phyloP scores from a whole-genome alignment of 192 early-diverging fungal species.

The Gigaspora rosea region DNA sequence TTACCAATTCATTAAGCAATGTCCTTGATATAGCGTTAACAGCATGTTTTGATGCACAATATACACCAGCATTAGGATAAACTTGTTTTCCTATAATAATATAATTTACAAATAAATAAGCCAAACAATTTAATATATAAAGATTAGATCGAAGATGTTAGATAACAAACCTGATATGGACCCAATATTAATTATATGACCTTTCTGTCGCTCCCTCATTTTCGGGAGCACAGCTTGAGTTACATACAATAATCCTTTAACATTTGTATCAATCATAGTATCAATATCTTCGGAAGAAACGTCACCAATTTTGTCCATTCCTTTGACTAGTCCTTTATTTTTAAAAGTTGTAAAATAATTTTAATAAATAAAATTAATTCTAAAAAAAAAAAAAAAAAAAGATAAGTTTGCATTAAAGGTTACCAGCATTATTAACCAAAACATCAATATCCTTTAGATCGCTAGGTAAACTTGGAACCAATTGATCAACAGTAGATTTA shows the following conservation, averaged over 20 bases:
- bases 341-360: background rate
- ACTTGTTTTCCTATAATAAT: constrained; percentile 45
- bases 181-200: constrained; percentile 85
- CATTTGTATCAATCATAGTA: constrained; percentile 85
- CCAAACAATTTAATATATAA: no score
- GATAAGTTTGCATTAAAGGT: background rate
- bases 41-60: constrained; percentile 84
- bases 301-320: constrained; percentile 64
- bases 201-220: constrained; percentile 68
- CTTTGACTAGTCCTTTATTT: constrained; percentile 62
- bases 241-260: constrained; percentile 82
- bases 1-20: constrained; percentile 63
- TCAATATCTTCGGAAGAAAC: constrained; percentile 66
- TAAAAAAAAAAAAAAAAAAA: background rate
- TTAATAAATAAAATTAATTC: background rate
- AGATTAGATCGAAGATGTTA: background rate
- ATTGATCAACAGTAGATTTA: constrained; percentile 50
- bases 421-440: constrained; percentile 87
- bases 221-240: constrained; percentile 75
- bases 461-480: constrained; percentile 53
- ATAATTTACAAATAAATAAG: background rate
- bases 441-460: constrained; percentile 69
- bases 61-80: constrained; percentile 77
- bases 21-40: constrained; percentile 82
- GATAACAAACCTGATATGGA: constrained; percentile 65